Conservation (phyloP, 139 green algal species). For the Chlorella vulgaris region DNA sequence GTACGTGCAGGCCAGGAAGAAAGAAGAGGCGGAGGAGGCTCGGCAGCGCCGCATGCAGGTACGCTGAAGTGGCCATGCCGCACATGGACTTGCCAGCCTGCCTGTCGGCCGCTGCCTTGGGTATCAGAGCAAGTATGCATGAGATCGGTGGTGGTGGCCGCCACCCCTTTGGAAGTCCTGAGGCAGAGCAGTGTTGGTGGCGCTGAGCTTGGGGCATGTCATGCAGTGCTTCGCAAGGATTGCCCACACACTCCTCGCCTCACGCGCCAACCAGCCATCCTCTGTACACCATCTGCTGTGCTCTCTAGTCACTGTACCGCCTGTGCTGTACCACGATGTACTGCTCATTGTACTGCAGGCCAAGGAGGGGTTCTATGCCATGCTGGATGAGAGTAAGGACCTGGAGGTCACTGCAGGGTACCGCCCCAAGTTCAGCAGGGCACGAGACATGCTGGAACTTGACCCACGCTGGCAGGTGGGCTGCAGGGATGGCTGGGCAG, state of each 20-base stretch:
- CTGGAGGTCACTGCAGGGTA: constrained; percentile 32
- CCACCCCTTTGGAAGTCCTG: background rate
- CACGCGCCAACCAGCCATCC: too few relatives aligned
- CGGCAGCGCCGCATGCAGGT: constrained; percentile 43
- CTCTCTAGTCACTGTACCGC: background rate
- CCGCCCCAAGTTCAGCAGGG: constrained; percentile 54
- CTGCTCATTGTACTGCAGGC: constrained; percentile 14
- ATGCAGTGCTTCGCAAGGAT: too few relatives aligned
- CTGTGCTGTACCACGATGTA: background rate
- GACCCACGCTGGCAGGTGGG: constrained; percentile 69
- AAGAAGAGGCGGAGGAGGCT: constrained; percentile 83
- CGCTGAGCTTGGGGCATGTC: too few relatives aligned
- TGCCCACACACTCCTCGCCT: background rate
- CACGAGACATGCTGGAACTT: constrained; percentile 60
- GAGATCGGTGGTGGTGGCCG: too few relatives aligned
- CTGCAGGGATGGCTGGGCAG: too few relatives aligned
- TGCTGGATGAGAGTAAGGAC: constrained; percentile 64
- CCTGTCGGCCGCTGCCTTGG: too few relatives aligned
- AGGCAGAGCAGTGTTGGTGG: background rate
- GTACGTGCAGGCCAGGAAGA: constrained; percentile 73
- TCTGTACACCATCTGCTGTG: too few relatives aligned
- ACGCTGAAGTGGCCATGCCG: background rate
- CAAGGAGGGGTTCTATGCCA: constrained; percentile 73
- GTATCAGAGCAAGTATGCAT: too few relatives aligned
- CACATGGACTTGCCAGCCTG: background rate